Conservation (phyloP, 169 alveolate genomes). For the Eimeria acervulina region DNA sequence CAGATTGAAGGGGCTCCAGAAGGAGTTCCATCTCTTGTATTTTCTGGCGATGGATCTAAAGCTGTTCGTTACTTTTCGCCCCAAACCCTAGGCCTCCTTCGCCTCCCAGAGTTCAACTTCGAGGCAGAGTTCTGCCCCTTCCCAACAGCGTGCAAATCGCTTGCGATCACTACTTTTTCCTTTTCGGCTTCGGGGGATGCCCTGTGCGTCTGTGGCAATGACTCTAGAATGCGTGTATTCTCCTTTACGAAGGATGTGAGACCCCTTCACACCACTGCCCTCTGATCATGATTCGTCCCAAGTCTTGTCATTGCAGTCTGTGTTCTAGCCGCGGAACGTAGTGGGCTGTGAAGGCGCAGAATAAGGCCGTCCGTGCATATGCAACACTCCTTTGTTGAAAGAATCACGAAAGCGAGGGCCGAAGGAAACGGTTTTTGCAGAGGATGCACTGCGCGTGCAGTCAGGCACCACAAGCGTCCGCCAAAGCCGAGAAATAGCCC, state of each 20-base stretch:
- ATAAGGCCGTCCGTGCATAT: not conserved
- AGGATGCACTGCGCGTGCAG: not conserved
- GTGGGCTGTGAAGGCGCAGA: not conserved
- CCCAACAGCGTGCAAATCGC: slow-evolving; percentile 36
- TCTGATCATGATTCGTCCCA: not conserved
- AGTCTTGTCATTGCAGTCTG: not conserved
- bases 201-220: slow-evolving; percentile 76
- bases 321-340: not conserved
- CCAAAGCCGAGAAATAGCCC: slow-evolving; percentile 71
- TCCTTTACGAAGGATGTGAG: slow-evolving; percentile 33
- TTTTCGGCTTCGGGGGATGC: slow-evolving; percentile 53
- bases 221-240: slow-evolving; percentile 76
- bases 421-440: not conserved
- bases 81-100: not conserved
- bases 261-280: not conserved
- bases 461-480: not conserved
- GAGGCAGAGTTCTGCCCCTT: slow-evolving; percentile 57
- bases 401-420: not conserved
- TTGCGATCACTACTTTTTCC: slow-evolving; percentile 61
- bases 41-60: slow-evolving; percentile 47
- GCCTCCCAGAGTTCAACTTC: slow-evolving; percentile 36
- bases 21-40: slow-evolving; percentile 45
- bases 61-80: slow-evolving; percentile 56
- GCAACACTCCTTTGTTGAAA: not conserved
- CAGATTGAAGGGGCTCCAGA: slow-evolving; percentile 41